Percentiles rank a stretch among this genome's conserved stretches.
phyloP scores from a whole-genome alignment of 495 filamentous ascomycete species.

The Penicillium soppii region DNA sequence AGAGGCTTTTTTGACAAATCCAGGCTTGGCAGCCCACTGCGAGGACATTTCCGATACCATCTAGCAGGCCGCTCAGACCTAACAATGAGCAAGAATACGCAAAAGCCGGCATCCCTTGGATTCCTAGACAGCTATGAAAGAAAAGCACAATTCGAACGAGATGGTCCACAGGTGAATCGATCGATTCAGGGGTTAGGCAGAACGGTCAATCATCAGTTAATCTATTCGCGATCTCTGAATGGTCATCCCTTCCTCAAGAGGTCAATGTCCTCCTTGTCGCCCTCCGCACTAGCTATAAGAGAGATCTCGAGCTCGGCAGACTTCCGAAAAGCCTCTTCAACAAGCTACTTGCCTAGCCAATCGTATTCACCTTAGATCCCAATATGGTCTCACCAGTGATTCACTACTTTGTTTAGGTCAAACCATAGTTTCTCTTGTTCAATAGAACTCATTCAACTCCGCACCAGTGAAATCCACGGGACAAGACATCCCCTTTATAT shows the following conservation, averaged over 20 bases:
- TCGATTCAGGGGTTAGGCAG: too few species aligned
- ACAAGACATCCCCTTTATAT: slow-evolving; percentile 1
- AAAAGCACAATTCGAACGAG: too few species aligned
- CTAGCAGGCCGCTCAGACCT: too few species aligned
- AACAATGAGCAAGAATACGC: too few species aligned
- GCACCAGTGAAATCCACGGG: slow-evolving; percentile 9
- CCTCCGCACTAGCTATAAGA: slow-evolving; percentile 11
- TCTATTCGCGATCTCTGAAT: slow-evolving; percentile 16
- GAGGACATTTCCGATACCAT: too few species aligned
- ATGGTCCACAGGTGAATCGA: too few species aligned
- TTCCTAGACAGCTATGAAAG: too few species aligned
- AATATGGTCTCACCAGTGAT: slow-evolving; percentile 15
- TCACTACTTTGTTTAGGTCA: slow-evolving; percentile 6
- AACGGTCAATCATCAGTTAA: slow-evolving; percentile 1
- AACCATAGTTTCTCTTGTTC: slow-evolving; percentile 14
- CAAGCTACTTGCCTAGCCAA: slow-evolving; percentile 18
- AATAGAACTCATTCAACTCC: slow-evolving; percentile 8
- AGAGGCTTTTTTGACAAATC: too few species aligned
- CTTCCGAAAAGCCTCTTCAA: slow-evolving; percentile 11
- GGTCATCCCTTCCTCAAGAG: slow-evolving; percentile 14
- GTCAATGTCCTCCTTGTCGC: slow-evolving; percentile 16
- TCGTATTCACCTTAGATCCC: slow-evolving; percentile 13
- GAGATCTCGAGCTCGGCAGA: slow-evolving; percentile 9
- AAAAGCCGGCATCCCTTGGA: too few species aligned
- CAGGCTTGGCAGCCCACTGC: too few species aligned